A percentile compares a stretch with the other conserved stretches of the same genome.
Evolutionary conservation across 2,329 filamentous ascomycete species (phyloP).

Genomic region (Gnomoniopsis sp.): DNA sequence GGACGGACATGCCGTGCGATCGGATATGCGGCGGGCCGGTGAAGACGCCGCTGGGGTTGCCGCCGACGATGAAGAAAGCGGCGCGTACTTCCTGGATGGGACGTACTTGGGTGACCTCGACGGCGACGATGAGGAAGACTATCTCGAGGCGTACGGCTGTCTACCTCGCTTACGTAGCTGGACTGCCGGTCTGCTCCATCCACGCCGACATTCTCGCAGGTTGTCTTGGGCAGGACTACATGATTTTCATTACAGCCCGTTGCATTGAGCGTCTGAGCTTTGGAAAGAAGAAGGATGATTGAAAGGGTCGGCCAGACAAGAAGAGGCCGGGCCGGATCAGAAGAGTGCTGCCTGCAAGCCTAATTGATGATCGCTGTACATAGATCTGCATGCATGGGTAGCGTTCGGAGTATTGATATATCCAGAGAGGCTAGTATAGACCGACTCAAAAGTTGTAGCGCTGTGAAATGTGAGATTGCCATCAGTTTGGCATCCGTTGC

Average conservation of each 20-base stretch:
- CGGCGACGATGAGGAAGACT: neutral
- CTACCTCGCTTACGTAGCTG: neutral
- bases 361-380: neutral
- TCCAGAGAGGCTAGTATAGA: neutral
- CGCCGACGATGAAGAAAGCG: neutral
- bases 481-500: neutral
- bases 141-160: neutral
- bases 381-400: neutral
- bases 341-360: neutral
- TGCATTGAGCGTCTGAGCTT: neutral
- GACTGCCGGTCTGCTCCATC: neutral
- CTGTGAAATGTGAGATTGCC: neutral
- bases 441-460: no score
- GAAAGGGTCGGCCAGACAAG: no score
- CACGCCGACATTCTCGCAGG: neutral
- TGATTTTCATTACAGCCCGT: neutral
- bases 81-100: neutral
- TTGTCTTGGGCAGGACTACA: neutral
- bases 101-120: neutral
- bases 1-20: constrained; percentile 1
- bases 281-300: neutral
- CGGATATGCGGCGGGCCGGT: neutral
- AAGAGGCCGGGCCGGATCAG: neutral
- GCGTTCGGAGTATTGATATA: neutral
- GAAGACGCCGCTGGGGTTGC: neutral